Evolutionary conservation across 2,329 filamentous ascomycete genomes (phyloP).

Genomic region (Colletotrichum caudatum): DNA sequence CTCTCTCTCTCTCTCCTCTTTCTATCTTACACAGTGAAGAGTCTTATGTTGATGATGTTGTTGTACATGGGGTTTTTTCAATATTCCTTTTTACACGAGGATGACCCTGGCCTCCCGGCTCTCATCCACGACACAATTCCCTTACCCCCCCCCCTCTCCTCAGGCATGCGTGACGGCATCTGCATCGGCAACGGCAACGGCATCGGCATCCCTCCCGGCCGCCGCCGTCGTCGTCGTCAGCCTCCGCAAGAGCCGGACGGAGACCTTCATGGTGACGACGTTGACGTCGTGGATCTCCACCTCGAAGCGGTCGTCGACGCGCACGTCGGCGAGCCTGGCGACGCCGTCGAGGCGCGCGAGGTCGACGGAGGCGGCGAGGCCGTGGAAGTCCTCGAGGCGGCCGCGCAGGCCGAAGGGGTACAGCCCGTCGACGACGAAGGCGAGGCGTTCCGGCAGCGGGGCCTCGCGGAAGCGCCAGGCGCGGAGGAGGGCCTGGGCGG

Average conservation of each 20-base stretch:
- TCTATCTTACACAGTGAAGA: conserved; percentile 6
- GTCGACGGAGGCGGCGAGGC: conserved; percentile 57
- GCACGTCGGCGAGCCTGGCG: conserved; percentile 57
- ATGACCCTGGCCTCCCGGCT: neutral
- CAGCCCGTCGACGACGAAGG: conserved; percentile 59
- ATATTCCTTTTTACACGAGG: neutral
- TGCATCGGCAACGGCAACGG: too few relatives aligned
- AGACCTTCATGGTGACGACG: conserved; percentile 47
- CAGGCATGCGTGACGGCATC: neutral
- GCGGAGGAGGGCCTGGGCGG: conserved; percentile 70
- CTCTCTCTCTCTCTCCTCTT: neutral
- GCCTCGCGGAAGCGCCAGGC: conserved; percentile 68
- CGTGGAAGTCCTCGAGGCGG: conserved; percentile 62
- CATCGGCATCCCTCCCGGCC: neutral
- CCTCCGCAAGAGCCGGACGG: conserved; percentile 17
- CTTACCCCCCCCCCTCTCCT: neutral
- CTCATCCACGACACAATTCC: too few relatives aligned
- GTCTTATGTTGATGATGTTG: neutral
- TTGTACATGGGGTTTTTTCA: neutral
- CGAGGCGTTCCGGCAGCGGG: conserved; percentile 60
- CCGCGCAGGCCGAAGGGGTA: conserved; percentile 53
- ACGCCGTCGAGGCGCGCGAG: conserved; percentile 53
- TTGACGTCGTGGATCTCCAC: conserved; percentile 68
- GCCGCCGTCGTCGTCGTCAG: neutral
- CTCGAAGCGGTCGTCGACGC: conserved; percentile 65